Percentiles rank a stretch among this genome's conserved stretches.
Evolutionary conservation across 768 basidiomycete genomes (phyloP).

Genomic region (Coprinellus micaceus): DNA sequence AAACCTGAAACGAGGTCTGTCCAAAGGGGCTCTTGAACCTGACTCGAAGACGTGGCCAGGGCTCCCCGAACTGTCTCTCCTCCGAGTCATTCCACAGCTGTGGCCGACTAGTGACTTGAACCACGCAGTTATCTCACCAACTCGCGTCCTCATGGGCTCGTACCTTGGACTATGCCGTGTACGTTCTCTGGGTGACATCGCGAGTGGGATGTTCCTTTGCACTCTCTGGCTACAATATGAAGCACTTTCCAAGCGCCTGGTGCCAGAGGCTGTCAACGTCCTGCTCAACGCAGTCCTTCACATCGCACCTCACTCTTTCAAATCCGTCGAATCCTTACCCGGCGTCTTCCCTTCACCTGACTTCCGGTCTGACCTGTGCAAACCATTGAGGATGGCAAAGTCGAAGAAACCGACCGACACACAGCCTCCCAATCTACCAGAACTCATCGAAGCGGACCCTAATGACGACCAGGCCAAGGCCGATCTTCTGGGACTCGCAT

Average conservation of each 20-base stretch:
- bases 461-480: constrained; percentile 65
- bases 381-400: constrained; percentile 37
- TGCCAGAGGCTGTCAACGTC: constrained; percentile 90
- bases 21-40: constrained; percentile 55
- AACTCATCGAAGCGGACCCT: constrained; percentile 33
- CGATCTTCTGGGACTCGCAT: constrained; percentile 59
- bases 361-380: constrained; percentile 49
- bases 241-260: constrained; percentile 73
- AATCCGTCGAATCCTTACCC: constrained; percentile 47
- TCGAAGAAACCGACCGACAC: constrained; percentile 37
- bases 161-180: constrained; percentile 86
- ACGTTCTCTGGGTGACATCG: constrained; percentile 67
- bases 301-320: constrained; percentile 63
- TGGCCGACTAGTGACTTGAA: constrained; percentile 97
- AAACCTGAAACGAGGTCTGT: constrained; percentile 82
- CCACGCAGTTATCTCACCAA: constrained; percentile 83
- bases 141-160: constrained; percentile 84
- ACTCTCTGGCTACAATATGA: constrained; percentile 86
- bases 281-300: constrained; percentile 65
- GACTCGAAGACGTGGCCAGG: constrained; percentile 88
- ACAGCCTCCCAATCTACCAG: constrained; percentile 45
- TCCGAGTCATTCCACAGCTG: constrained; percentile 73
- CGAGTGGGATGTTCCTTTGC: constrained; percentile 86
- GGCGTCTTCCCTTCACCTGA: constrained; percentile 73
- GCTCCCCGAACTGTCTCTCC: constrained; percentile 71